These are phyloP conservation scores for Francoa sonchifolia DNA, from an alignment of 441 rosid genomes.

Conservation along the genomic window DNA sequence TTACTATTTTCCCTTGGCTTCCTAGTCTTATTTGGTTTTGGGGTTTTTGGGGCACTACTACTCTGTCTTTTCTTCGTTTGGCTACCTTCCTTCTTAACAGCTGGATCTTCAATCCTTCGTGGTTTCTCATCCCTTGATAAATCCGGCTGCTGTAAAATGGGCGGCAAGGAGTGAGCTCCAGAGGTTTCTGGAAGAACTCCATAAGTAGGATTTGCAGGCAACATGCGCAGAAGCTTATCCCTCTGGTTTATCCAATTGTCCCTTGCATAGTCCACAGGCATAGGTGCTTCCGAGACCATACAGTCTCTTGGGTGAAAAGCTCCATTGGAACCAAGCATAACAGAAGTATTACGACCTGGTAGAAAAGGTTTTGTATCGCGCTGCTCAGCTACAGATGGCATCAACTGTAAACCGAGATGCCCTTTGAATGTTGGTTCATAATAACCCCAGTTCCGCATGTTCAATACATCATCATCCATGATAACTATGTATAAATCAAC, in stretches of 20 bases:
- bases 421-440: constrained; percentile 16
- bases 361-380: constrained; percentile 3
- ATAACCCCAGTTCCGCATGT: constrained; percentile 19
- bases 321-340: constrained; percentile 9
- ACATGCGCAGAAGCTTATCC: constrained; percentile 12
- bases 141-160: constrained; percentile 12
- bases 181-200: constrained; percentile 13
- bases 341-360: constrained; percentile 12
- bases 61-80: constrained; percentile 19
- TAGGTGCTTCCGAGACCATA: constrained; percentile 1
- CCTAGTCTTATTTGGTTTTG: constrained; percentile 17
- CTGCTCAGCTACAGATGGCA: constrained; percentile 11
- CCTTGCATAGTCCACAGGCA: constrained; percentile 16
- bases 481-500: constrained; percentile 8
- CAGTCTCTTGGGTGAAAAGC: constrained; percentile 14
- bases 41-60: constrained; percentile 13
- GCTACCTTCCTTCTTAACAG: constrained; percentile 10
- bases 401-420: constrained; percentile 15
- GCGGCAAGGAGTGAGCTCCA: constrained; percentile 14
- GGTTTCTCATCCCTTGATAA: constrained; percentile 9
- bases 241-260: constrained; percentile 19
- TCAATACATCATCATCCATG: constrained; percentile 13
- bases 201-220: constrained; percentile 12
- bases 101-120: constrained; percentile 10
- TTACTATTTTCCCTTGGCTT: constrained; percentile 10